Evolutionary conservation across 768 basidiomycete species (phyloP).

Genomic region (Dioszegia crocea): DNA sequence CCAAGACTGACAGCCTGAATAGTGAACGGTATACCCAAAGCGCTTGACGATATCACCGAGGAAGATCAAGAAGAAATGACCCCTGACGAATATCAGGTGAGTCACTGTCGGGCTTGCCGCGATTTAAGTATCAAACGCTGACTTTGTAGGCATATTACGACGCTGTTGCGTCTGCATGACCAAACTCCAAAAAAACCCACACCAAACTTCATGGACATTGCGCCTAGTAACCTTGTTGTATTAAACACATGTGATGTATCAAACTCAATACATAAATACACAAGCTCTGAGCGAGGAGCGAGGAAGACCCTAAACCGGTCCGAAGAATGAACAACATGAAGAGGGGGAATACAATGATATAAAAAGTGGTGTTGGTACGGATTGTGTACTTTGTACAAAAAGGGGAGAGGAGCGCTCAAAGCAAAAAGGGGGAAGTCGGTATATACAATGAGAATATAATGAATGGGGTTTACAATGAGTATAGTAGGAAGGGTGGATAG

Average conservation of each 20-base stretch:
- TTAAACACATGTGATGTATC: too few species aligned
- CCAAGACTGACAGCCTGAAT: background rate
- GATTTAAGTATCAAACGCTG: too few species aligned
- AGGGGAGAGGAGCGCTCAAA: background rate
- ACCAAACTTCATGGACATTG: too few species aligned
- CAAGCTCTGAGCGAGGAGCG: too few species aligned
- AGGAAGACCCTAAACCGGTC: background rate
- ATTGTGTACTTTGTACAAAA: background rate
- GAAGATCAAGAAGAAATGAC: slow-evolving; percentile 91
- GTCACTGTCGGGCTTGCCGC: too few species aligned
- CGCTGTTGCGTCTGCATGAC: slow-evolving; percentile 3
- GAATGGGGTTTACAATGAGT: too few species aligned
- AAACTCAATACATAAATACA: too few species aligned
- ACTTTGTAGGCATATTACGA: slow-evolving; percentile 24
- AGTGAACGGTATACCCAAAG: slow-evolving; percentile 70
- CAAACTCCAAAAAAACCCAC: background rate
- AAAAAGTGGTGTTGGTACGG: background rate
- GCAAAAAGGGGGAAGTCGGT: background rate
- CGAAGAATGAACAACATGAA: background rate
- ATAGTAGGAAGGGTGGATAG: too few species aligned
- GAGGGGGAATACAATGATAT: background rate
- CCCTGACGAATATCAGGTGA: slow-evolving; percentile 76
- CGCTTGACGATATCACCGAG: slow-evolving; percentile 77
- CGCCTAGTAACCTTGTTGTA: too few species aligned
- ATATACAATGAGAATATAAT: background rate